Conservation (phyloP, 768 basidiomycete genomes). For the Lactarius hatsudake region DNA sequence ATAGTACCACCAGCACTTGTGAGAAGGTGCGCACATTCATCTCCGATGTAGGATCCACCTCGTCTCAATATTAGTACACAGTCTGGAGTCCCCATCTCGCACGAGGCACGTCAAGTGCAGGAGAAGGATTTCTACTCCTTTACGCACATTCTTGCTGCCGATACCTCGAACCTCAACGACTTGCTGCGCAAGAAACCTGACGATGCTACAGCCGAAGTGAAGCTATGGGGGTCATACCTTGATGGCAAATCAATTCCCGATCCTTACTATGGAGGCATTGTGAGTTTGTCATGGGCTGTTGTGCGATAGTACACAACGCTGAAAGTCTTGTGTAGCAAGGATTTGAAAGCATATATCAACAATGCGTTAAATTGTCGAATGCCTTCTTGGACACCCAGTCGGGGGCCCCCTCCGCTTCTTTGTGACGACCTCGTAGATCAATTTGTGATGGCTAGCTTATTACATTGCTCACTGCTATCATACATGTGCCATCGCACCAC, state of each 20-base stretch:
- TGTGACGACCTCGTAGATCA: not conserved
- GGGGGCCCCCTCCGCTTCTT: slow-evolving; percentile 29
- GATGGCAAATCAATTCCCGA: slow-evolving; percentile 73
- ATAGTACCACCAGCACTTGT: slow-evolving; percentile 68
- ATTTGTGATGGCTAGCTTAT: not conserved
- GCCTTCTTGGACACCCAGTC: slow-evolving; percentile 74
- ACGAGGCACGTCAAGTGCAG: slow-evolving; percentile 62
- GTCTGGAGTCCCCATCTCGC: slow-evolving; percentile 71
- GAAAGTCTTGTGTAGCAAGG: slow-evolving; percentile 47
- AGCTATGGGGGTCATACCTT: slow-evolving; percentile 78
- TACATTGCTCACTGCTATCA: not conserved
- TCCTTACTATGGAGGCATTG: slow-evolving; percentile 77
- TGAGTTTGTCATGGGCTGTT: slow-evolving; percentile 36
- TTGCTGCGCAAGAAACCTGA: slow-evolving; percentile 50
- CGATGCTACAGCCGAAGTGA: slow-evolving; percentile 58
- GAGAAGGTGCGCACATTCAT: slow-evolving; percentile 49
- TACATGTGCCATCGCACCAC: not conserved
- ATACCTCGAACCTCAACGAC: slow-evolving; percentile 67
- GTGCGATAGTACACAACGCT: not conserved
- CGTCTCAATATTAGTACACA: slow-evolving; percentile 32
- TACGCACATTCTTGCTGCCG: slow-evolving; percentile 85
- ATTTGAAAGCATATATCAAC: slow-evolving; percentile 76
- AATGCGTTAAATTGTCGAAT: slow-evolving; percentile 69
- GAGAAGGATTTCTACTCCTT: slow-evolving; percentile 68
- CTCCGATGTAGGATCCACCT: not conserved